Evolutionary conservation across 164 flowering plant species (phyloP).

Genomic region (Stephania yunnanensis): DNA sequence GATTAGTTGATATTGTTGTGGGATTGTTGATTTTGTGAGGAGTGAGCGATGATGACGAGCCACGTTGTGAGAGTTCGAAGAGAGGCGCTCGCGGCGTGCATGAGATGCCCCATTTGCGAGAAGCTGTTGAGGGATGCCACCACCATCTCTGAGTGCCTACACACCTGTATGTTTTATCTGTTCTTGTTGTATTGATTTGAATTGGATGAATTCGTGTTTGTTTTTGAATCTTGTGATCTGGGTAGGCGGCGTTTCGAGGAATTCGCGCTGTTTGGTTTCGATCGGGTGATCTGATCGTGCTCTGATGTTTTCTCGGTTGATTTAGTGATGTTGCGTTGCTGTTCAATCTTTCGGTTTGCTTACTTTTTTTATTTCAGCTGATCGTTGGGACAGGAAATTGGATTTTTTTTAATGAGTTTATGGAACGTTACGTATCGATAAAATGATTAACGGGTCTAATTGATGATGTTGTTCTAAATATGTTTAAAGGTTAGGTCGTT

Average conservation of each 20-base stretch:
- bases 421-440: background rate
- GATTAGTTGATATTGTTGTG: background rate
- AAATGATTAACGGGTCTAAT: background rate
- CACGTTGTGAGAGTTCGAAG: constrained; percentile 67
- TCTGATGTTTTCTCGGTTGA: background rate
- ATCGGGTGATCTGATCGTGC: background rate
- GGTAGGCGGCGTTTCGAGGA: too few relatives aligned
- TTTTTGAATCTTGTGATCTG: background rate
- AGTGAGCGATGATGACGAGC: constrained; percentile 31
- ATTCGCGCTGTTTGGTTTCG: background rate
- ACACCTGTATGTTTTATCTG: constrained; percentile 62
- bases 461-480: background rate
- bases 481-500: background rate
- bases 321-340: background rate
- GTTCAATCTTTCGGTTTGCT: background rate
- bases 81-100: constrained; percentile 66
- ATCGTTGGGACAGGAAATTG: background rate
- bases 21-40: background rate
- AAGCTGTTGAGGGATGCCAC: constrained; percentile 78
- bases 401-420: background rate
- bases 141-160: constrained; percentile 86
- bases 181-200: constrained; percentile 17
- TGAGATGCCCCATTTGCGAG: constrained; percentile 85
- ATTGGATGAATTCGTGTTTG: background rate
- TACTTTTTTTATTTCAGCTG: background rate